Evolutionary conservation across 257 asterid species (phyloP), one percentile per base, ranked within the genome.

Genomic region (Knoxia roxburghii): DNA sequence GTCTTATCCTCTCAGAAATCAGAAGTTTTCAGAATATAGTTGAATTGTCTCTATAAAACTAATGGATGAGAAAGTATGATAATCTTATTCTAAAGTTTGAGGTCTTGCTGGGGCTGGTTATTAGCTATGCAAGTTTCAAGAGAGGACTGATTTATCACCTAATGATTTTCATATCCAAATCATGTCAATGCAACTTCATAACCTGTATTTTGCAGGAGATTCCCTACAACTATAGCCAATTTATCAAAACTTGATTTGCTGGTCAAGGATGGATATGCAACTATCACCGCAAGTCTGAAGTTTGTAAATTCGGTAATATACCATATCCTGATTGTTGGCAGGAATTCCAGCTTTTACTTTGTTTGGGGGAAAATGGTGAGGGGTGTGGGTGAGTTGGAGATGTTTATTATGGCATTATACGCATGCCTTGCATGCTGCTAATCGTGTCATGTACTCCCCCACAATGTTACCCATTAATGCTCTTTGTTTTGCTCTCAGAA

Each of bases 251-350:
- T 92, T 84, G 95, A 86, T 73, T 81, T 80, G 68, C 75, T 78
- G 79, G 82, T 92, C 76, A 86, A 84, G 81, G 96, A 87, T 76
- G 95, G 91, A 82, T 84, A 77, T 68, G 95, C 90, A 55, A 81
- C 76, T 64, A 75, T 88, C 56, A 80, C 92, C 54, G 88, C 97
- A 18, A 80, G 71, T 59, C 58, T 89, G 81, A 87, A 84, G 75
- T 72, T 89, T 10, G 78, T 92, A 7, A 88, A 83, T 75, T 83
- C 88, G 86, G 97, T 92, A 85, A 79, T 51, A 29, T 61, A 40
- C 70, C 61, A 43, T 24, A 13, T 23, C 10, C 1, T 69, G 52
- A 51, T 24, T 54, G 15, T 11, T 10, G 1, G 0, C n/a, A 2
- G 37, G 32, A 45, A 56, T 40, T 20, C 27, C 12, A 26, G 46